A percentile compares a stretch with the other conserved stretches of the same genome.
Evolutionary conservation across 805 yeast genomes (phyloP).

Genomic region (Trichomonascus vanleenenianus): DNA sequence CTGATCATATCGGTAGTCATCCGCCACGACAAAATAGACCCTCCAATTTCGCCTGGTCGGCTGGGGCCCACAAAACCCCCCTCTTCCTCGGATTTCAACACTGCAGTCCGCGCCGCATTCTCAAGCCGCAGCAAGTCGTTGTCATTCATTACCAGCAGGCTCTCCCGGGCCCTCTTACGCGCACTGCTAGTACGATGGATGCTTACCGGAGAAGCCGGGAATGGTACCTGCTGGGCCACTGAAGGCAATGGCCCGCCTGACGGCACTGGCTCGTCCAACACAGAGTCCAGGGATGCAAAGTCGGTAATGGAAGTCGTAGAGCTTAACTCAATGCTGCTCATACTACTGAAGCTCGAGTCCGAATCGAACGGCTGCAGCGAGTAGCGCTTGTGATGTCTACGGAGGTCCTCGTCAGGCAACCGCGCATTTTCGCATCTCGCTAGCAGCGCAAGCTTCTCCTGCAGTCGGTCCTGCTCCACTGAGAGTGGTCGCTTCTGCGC

Average conservation of each 20-base stretch:
- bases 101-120: neutral
- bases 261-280: too few species aligned
- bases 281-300: too few species aligned
- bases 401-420: slow-evolving; percentile 4
- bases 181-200: too few species aligned
- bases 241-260: too few species aligned
- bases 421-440: slow-evolving; percentile 25
- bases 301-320: too few species aligned
- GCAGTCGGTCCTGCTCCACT: slow-evolving; percentile 19
- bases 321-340: too few species aligned
- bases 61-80: slow-evolving; percentile 11
- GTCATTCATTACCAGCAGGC: slow-evolving; percentile 3
- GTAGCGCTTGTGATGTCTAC: too few species aligned
- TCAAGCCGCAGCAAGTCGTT: slow-evolving; percentile 3
- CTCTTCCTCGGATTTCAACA: neutral
- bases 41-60: slow-evolving; percentile 18
- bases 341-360: too few species aligned
- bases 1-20: slow-evolving; percentile 18
- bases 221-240: too few species aligned
- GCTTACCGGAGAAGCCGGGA: too few species aligned
- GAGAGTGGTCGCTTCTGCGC: neutral
- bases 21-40: slow-evolving; percentile 19
- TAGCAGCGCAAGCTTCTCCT: slow-evolving; percentile 19
- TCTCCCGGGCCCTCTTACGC: neutral
- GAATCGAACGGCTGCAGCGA: too few species aligned